Percentiles rank a stretch among this genome's conserved stretches.
These are phyloP conservation scores for Lentinula sp. DNA, from an alignment of 768 basidiomycete species.

Conservation along the genomic window DNA sequence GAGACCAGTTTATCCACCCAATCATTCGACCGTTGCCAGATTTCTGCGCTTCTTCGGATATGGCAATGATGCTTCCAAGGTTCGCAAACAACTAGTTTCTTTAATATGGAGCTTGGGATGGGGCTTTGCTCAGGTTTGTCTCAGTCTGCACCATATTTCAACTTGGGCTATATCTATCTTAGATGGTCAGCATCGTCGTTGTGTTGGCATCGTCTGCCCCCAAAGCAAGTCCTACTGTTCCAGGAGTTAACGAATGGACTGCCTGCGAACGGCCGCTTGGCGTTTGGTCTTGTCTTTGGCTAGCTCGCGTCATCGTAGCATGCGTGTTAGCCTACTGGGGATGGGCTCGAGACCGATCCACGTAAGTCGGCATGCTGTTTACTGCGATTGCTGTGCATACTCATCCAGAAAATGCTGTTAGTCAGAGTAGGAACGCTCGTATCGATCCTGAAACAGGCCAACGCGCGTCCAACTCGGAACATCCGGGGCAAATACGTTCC, in stretches of 20 bases:
- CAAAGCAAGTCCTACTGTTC: constrained; percentile 37
- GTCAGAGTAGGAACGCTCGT: neutral
- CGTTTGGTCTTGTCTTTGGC: constrained; percentile 63
- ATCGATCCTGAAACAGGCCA: neutral
- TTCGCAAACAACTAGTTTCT: constrained; percentile 48
- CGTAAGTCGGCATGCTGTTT: constrained; percentile 14
- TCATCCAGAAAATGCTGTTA: neutral
- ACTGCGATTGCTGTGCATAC: neutral
- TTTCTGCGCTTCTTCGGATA: constrained; percentile 42
- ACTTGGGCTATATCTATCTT: constrained; percentile 4
- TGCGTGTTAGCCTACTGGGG: constrained; percentile 51
- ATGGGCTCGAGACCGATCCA: constrained; percentile 31
- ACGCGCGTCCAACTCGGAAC: constrained; percentile 1
- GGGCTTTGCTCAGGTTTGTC: constrained; percentile 47
- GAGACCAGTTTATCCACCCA: constrained; percentile 11
- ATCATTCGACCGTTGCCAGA: constrained; percentile 18
- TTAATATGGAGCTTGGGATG: constrained; percentile 46
- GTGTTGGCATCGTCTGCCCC: constrained; percentile 43
- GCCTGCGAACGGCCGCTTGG: constrained; percentile 65
- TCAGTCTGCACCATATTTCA: constrained; percentile 4
- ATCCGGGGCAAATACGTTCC: neutral
- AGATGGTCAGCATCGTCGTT: constrained; percentile 49
- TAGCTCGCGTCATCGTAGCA: constrained; percentile 45
- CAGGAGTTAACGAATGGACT: constrained; percentile 44
- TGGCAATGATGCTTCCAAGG: constrained; percentile 44